Conservation (phyloP, 306 rosid species). For the Pterocarpus macrocarpus region DNA sequence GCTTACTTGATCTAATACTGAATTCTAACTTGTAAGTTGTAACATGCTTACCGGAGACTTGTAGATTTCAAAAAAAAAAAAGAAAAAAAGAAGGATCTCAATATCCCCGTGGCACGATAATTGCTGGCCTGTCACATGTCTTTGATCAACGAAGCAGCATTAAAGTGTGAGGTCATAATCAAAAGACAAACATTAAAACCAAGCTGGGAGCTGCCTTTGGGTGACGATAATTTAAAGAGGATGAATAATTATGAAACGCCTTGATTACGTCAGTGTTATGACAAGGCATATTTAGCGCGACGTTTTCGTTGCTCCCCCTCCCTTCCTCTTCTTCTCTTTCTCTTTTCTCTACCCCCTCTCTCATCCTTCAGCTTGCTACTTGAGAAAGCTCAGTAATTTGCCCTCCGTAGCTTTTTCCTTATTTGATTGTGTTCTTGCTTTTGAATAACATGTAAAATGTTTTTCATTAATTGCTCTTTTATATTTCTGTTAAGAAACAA, state of each 20-base stretch:
- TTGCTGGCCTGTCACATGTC: not conserved
- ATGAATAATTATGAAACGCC: not conserved
- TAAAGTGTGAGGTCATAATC: conserved; percentile 29
- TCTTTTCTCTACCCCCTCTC: not conserved
- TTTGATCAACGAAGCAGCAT: conserved; percentile 24
- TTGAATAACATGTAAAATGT: conserved; percentile 6
- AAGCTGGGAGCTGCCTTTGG: conserved; percentile 21
- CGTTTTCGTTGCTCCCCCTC: too few relatives aligned
- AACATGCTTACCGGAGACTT: conserved; percentile 16
- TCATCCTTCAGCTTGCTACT: conserved; percentile 6
- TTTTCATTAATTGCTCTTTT: conserved; percentile 2
- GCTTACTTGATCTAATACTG: conserved; percentile 27
- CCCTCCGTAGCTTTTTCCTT: conserved; percentile 1
- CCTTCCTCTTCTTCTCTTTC: too few relatives aligned
- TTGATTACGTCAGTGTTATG: conserved; percentile 24
- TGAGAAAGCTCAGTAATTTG: conserved; percentile 21
- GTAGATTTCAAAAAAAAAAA: conserved; percentile 3
- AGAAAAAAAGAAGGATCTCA: not conserved
- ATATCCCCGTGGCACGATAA: not conserved
- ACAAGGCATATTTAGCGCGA: too few relatives aligned
- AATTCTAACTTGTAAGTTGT: conserved; percentile 29
- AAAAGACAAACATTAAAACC: conserved; percentile 20
- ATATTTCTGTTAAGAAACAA: not conserved
- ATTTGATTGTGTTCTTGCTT: conserved; percentile 27
- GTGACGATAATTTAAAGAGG: not conserved